Conservation (phyloP, 1,284 basidiomycete species). For the Wallemia ichthyophaga region DNA sequence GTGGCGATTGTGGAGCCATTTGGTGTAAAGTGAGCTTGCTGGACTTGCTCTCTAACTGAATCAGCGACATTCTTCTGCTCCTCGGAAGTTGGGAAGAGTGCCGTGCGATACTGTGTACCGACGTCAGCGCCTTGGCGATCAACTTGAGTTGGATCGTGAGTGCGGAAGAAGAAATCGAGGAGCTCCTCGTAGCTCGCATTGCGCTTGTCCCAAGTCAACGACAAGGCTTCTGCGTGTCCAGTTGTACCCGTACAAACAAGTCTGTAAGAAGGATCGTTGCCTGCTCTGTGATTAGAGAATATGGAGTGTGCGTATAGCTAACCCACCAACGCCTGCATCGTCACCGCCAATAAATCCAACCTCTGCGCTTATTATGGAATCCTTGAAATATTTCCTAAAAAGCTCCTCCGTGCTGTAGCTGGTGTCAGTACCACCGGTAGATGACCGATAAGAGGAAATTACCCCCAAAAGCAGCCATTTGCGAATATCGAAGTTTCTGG, state of each 20-base stretch:
- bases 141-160: conserved; percentile 67
- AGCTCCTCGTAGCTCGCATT: conserved; percentile 51
- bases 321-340: background rate
- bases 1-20: conserved; percentile 50
- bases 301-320: too few relatives aligned
- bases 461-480: background rate
- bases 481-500: background rate
- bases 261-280: background rate
- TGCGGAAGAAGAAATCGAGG: conserved; percentile 75
- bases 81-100: conserved; percentile 50
- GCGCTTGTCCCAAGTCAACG: conserved; percentile 53
- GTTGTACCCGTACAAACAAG: conserved; percentile 19
- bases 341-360: conserved; percentile 1
- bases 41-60: conserved; percentile 52
- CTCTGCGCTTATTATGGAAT: background rate
- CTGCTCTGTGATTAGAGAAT: background rate
- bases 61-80: conserved; percentile 47
- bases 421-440: background rate
- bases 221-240: conserved; percentile 64
- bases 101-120: conserved; percentile 72
- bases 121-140: conserved; percentile 45
- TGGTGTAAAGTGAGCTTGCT: conserved; percentile 49
- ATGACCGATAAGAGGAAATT: background rate
- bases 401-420: background rate
- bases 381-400: background rate